Conservation (phyloP, 345 rosid genomes). For the Litchi chinensis region DNA sequence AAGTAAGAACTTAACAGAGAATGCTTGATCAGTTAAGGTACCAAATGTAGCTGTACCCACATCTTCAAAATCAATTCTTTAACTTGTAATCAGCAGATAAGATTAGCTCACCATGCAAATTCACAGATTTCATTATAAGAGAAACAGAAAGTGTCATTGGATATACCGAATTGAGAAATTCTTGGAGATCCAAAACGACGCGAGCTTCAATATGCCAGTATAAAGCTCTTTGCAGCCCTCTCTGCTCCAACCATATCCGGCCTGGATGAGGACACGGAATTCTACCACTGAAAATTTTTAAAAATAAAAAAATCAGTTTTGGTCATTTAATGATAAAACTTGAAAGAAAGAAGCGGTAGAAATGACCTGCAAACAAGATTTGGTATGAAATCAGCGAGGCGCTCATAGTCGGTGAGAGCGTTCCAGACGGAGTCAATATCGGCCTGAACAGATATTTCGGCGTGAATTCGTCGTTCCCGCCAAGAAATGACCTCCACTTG, state of each 20-base stretch:
- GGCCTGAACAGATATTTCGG: slow-evolving; percentile 59
- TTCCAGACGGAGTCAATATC: slow-evolving; percentile 78
- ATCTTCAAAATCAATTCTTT: too few relatives aligned
- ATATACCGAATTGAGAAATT: slow-evolving; percentile 63
- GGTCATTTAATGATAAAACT: too few relatives aligned
- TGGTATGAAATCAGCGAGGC: slow-evolving; percentile 89
- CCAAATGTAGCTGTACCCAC: neutral
- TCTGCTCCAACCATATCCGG: slow-evolving; percentile 95
- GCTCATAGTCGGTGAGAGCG: slow-evolving; percentile 91
- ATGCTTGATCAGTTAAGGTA: neutral
- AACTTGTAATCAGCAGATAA: too few relatives aligned
- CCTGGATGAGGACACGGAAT: slow-evolving; percentile 97
- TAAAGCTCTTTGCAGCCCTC: slow-evolving; percentile 87
- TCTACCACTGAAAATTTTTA: slow-evolving; percentile 51
- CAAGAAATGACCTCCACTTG: slow-evolving; percentile 88
- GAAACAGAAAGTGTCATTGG: neutral
- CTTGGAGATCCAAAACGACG: slow-evolving; percentile 92
- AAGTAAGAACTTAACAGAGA: too few relatives aligned
- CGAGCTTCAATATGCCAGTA: slow-evolving; percentile 99
- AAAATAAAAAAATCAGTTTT: neutral
- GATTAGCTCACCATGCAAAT: too few relatives aligned
- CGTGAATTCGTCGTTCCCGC: slow-evolving; percentile 85
- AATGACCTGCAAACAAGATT: slow-evolving; percentile 80
- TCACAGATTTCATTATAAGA: too few relatives aligned
- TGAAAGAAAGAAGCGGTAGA: neutral